These are phyloP conservation scores for Sporopachydermia lactativora DNA, from an alignment of 805 yeast genomes.

Conservation along the genomic window DNA sequence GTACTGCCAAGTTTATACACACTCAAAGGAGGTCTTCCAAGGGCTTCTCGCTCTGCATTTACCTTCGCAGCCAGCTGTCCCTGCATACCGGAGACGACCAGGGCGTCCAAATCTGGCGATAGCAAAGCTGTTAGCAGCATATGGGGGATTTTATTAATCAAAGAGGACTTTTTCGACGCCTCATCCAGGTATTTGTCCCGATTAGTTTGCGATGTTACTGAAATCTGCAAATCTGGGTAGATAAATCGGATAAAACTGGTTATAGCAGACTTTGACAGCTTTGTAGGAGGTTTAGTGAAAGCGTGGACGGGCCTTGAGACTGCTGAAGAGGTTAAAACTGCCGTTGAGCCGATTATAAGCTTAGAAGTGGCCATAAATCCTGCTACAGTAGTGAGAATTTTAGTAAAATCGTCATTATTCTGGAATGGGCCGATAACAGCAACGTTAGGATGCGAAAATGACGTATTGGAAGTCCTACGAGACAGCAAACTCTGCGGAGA, in stretches of 20 bases:
- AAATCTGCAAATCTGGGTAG: not conserved
- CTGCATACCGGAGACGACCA: not conserved
- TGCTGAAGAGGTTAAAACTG: not conserved
- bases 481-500: not conserved
- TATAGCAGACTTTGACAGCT: constrained; percentile 1
- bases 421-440: not conserved
- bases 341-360: constrained; percentile 78
- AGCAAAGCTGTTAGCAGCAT: not conserved
- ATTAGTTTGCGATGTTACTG: not conserved
- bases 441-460: not conserved
- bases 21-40: not conserved
- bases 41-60: not conserved
- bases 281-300: not conserved
- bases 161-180: not conserved
- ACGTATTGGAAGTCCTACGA: not conserved
- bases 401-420: constrained; percentile 16
- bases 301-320: not conserved
- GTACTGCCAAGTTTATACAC: not conserved
- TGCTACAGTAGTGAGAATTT: constrained; percentile 62
- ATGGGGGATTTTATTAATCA: not conserved
- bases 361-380: constrained; percentile 39
- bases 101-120: not conserved
- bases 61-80: not conserved
- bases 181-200: not conserved
- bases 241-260: constrained; percentile 1